Percentiles rank a stretch among this genome's conserved stretches.
These are phyloP conservation scores for Phytophthora palmivora DNA, from an alignment of 352 stramenopile species.

Conservation along the genomic window DNA sequence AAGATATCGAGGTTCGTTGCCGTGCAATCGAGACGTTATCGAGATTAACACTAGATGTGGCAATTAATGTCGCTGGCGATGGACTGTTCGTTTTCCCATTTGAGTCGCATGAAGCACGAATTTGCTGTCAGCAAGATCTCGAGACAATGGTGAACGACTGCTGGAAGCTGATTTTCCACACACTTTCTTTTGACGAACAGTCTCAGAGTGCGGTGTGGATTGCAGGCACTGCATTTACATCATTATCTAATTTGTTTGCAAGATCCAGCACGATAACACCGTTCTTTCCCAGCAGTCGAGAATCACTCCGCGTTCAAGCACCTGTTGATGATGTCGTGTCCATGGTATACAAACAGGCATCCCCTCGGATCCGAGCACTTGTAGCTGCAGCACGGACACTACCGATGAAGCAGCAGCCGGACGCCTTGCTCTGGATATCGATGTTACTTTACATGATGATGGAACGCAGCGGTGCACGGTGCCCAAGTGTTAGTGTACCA, in stretches of 20 bases:
- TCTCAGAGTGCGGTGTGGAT: constrained; percentile 26
- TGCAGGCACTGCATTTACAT: constrained; percentile 56
- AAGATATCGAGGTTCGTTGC: constrained; percentile 65
- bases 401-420: constrained; percentile 63
- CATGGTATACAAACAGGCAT: constrained; percentile 73
- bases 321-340: constrained; percentile 72
- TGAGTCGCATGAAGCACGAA: constrained; percentile 82
- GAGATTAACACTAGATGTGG: constrained; percentile 58
- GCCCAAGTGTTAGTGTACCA: constrained; percentile 68
- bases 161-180: constrained; percentile 86
- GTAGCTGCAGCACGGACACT: constrained; percentile 51
- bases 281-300: constrained; percentile 35
- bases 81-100: constrained; percentile 80
- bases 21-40: constrained; percentile 67
- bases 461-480: constrained; percentile 71
- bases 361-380: constrained; percentile 59
- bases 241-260: constrained; percentile 68
- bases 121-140: constrained; percentile 84
- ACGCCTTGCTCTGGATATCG: constrained; percentile 67
- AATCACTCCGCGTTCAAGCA: constrained; percentile 40
- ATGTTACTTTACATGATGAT: constrained; percentile 90
- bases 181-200: constrained; percentile 41
- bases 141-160: constrained; percentile 79
- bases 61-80: constrained; percentile 56
- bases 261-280: constrained; percentile 47